Percentiles rank a stretch among this genome's conserved stretches.
phyloP scores from a whole-genome alignment of 306 rosid species.

The Vicia faba region DNA sequence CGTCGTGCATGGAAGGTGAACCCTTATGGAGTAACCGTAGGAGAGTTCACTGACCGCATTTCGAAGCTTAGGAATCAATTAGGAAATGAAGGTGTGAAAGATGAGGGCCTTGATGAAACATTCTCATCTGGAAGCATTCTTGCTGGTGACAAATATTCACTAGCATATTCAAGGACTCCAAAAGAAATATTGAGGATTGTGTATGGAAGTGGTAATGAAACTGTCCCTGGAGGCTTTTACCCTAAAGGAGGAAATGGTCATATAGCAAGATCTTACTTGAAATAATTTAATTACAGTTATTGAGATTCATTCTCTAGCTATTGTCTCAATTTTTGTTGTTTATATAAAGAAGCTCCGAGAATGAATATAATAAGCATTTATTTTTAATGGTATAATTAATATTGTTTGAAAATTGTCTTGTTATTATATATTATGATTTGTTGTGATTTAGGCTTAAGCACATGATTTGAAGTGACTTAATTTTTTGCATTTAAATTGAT shows the following conservation, averaged over 20 bases:
- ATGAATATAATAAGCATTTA: not conserved
- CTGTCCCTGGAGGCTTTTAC: slow-evolving; percentile 70
- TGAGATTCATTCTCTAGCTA: not conserved
- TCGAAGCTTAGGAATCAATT: slow-evolving; percentile 60
- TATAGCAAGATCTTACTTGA: slow-evolving; percentile 51
- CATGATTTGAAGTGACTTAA: too few species aligned
- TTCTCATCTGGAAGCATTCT: slow-evolving; percentile 52
- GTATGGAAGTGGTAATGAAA: slow-evolving; percentile 63
- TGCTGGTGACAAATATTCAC: slow-evolving; percentile 51
- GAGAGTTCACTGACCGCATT: slow-evolving; percentile 62
- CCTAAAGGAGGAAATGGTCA: slow-evolving; percentile 69
- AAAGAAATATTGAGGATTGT: slow-evolving; percentile 71
- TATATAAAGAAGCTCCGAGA: not conserved
- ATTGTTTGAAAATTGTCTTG: too few species aligned
- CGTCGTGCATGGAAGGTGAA: slow-evolving; percentile 19
- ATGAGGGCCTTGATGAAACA: slow-evolving; percentile 59
- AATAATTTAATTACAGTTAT: not conserved
- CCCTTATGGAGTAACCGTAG: slow-evolving; percentile 59
- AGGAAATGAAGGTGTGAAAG: slow-evolving; percentile 64
- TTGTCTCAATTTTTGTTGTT: not conserved
- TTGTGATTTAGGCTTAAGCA: too few species aligned
- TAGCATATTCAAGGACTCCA: slow-evolving; percentile 62
- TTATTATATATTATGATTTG: too few species aligned
- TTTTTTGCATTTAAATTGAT: too few species aligned
- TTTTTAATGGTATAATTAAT: not conserved